Evolutionary conservation across 2,329 filamentous ascomycete species (phyloP).

Genomic region (Pezizomycotina sp.): DNA sequence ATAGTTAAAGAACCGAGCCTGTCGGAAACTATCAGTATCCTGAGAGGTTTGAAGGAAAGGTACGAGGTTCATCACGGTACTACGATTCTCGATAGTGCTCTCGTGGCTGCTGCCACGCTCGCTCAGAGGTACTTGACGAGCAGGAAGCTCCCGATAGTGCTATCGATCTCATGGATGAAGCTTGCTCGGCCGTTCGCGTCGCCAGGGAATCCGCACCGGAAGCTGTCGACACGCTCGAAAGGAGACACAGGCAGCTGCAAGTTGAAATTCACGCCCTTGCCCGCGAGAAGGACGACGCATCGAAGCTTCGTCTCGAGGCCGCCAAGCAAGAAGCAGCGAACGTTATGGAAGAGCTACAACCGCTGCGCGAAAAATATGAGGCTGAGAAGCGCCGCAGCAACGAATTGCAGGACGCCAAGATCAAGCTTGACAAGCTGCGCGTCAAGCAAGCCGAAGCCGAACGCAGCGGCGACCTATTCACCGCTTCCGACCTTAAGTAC

Average conservation of each 20-base stretch:
- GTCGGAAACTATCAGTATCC: slow-evolving; percentile 82
- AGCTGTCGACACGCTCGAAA: slow-evolving; percentile 83
- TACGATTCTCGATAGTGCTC: slow-evolving; percentile 82
- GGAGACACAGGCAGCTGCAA: slow-evolving; percentile 73
- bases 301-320: slow-evolving; percentile 61
- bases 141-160: slow-evolving; percentile 81
- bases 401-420: slow-evolving; percentile 82
- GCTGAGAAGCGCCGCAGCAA: slow-evolving; percentile 80
- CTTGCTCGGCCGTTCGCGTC: slow-evolving; percentile 87
- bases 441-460: slow-evolving; percentile 90
- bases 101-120: slow-evolving; percentile 79
- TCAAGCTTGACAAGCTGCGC: slow-evolving; percentile 82
- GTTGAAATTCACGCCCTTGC: slow-evolving; percentile 94
- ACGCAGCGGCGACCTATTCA: slow-evolving; percentile 65
- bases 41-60: slow-evolving; percentile 94
- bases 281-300: slow-evolving; percentile 87
- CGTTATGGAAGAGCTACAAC: slow-evolving; percentile 79
- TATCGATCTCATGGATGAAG: slow-evolving; percentile 91
- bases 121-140: slow-evolving; percentile 86
- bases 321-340: slow-evolving; percentile 87
- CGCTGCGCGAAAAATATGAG: slow-evolving; percentile 88
- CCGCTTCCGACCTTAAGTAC: slow-evolving; percentile 87
- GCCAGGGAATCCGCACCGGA: slow-evolving; percentile 93
- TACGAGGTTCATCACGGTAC: slow-evolving; percentile 98
- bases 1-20: slow-evolving; percentile 87